A percentile compares a stretch with the other conserved stretches of the same genome.
phyloP scores from a whole-genome alignment of 2,329 filamentous ascomycete genomes.

The Cadophora sp. region DNA sequence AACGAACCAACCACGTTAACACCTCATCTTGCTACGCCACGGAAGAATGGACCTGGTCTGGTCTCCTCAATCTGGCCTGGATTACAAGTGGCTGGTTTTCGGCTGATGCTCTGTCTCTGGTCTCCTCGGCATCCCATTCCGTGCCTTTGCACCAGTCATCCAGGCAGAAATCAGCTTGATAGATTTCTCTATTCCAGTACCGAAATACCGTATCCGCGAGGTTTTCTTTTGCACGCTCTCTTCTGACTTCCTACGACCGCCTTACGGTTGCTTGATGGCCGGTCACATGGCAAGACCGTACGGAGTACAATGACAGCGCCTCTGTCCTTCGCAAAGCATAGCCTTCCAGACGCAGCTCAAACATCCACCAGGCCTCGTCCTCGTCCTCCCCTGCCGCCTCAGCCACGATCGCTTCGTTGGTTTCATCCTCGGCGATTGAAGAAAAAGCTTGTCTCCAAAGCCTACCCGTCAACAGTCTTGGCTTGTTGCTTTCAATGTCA shows the following conservation, averaged over 20 bases:
- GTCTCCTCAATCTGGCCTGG: no score
- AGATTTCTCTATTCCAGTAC: no score
- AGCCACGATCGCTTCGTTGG: slow-evolving; percentile 29
- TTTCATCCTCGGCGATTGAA: slow-evolving; percentile 22
- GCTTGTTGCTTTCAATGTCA: background rate
- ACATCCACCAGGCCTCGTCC: slow-evolving; percentile 8
- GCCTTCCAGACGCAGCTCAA: slow-evolving; percentile 14
- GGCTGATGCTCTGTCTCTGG: background rate
- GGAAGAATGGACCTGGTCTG: background rate
- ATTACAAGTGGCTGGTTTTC: no score
- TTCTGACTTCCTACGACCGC: no score
- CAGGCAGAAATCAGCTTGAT: background rate
- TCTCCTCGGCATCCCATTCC: background rate
- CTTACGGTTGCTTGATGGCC: background rate
- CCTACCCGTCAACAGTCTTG: slow-evolving; percentile 19
- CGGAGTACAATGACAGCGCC: background rate
- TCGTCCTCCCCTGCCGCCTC: slow-evolving; percentile 24
- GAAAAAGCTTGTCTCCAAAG: slow-evolving; percentile 23
- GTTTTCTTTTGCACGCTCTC: no score
- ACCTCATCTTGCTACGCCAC: background rate
- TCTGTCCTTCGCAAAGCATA: background rate
- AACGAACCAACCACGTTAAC: background rate
- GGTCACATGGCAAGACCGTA: slow-evolving; percentile 2
- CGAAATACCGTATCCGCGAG: no score
- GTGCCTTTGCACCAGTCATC: background rate